phyloP scores from a whole-genome alignment of 176 grass and related monocot genomes.

The Aegilops umbellulata region DNA sequence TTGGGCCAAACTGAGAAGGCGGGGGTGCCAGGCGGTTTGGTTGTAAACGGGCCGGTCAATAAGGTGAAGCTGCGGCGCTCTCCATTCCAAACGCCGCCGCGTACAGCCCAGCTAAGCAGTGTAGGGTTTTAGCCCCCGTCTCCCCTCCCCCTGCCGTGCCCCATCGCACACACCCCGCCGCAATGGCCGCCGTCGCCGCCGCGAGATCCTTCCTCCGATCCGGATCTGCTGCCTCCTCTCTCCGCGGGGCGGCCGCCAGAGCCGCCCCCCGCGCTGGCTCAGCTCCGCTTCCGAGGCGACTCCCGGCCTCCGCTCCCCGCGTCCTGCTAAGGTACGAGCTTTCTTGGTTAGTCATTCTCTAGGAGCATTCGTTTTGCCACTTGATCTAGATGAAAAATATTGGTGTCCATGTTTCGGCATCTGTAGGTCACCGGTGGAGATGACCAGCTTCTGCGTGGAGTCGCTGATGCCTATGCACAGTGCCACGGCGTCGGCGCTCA shows the following conservation, averaged over 20 bases:
- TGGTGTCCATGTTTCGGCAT: neutral
- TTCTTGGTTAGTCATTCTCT: neutral
- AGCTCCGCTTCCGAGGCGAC: conserved; percentile 32
- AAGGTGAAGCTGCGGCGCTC: no score
- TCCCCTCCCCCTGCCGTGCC: neutral
- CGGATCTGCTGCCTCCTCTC: conserved; percentile 26
- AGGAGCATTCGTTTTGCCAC: neutral
- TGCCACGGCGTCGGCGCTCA: conserved; percentile 80
- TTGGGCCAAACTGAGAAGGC: neutral
- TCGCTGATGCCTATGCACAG: conserved; percentile 92
- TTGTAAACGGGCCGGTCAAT: neutral
- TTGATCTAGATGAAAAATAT: neutral
- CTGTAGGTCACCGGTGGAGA: conserved; percentile 67
- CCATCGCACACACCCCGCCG: conserved; percentile 10
- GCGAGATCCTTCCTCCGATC: conserved; percentile 73
- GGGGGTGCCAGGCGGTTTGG: no score
- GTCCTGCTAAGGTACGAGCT: conserved; percentile 48
- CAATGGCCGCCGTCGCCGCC: conserved; percentile 58
- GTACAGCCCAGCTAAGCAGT: neutral
- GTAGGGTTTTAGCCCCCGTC: conserved; percentile 42
- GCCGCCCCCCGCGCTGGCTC: conserved; percentile 33
- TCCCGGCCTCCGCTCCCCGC: conserved; percentile 20
- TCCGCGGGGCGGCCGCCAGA: conserved; percentile 38
- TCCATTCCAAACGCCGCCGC: neutral
- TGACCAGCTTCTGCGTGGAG: conserved; percentile 78